Evolutionary conservation across 108 stramenopile species (phyloP).

Genomic region (Discostella stelligeroides): DNA sequence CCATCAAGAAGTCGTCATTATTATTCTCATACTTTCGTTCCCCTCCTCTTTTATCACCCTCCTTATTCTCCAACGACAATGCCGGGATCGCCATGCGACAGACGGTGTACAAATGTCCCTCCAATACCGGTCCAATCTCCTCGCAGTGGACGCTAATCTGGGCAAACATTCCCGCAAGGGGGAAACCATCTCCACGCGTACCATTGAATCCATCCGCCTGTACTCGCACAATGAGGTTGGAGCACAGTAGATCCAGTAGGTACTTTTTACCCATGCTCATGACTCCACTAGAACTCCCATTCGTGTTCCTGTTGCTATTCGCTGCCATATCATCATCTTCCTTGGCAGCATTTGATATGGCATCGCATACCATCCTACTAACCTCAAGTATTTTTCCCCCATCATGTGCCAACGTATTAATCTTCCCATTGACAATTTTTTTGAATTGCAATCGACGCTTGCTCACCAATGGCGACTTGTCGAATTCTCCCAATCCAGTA

Average conservation of each 20-base stretch:
- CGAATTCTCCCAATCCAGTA: slow-evolving; percentile 66
- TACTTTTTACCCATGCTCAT: slow-evolving; percentile 69
- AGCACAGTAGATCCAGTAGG: slow-evolving; percentile 74
- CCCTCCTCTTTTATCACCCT: slow-evolving; percentile 19
- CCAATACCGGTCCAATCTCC: slow-evolving; percentile 62
- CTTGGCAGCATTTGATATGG: slow-evolving; percentile 46
- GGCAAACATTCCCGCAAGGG: slow-evolving; percentile 72
- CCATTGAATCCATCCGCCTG: slow-evolving; percentile 90
- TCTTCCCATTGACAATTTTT: slow-evolving; percentile 78
- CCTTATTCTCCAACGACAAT: slow-evolving; percentile 51
- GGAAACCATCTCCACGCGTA: slow-evolving; percentile 85
- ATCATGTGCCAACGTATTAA: slow-evolving; percentile 82
- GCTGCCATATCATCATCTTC: slow-evolving; percentile 64
- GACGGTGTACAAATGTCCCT: slow-evolving; percentile 81
- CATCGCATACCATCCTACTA: slow-evolving; percentile 55
- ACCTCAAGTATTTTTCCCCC: slow-evolving; percentile 66
- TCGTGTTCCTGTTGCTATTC: slow-evolving; percentile 32
- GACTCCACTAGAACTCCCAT: slow-evolving; percentile 32
- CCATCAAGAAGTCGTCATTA: no score
- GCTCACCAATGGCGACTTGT: slow-evolving; percentile 53
- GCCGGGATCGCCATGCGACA: slow-evolving; percentile 85
- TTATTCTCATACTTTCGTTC: neutral
- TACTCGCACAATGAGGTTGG: slow-evolving; percentile 73
- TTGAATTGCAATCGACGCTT: slow-evolving; percentile 78
- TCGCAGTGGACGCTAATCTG: slow-evolving; percentile 65